These are phyloP conservation scores for Rhododendron ferrugineum DNA, from an alignment of 148 eudicot genomes.

Conservation along the genomic window DNA sequence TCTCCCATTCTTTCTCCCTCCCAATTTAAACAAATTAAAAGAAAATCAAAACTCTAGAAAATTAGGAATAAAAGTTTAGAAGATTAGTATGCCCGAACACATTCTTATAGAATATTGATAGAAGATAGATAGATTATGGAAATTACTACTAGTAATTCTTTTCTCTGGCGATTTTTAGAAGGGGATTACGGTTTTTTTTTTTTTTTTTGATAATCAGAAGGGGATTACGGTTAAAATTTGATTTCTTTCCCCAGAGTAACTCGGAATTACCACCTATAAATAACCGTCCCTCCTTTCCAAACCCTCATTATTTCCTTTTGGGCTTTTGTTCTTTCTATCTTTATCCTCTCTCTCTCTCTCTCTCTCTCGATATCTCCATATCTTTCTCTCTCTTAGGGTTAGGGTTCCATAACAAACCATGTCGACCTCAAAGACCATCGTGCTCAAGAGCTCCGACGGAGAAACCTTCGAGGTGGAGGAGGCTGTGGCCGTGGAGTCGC, in stretches of 20 bases:
- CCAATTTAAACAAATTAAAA: too few relatives aligned
- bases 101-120: too few relatives aligned
- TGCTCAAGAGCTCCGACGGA: constrained; percentile 24
- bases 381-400: neutral
- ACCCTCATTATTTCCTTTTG: neutral
- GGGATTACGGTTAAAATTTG: too few relatives aligned
- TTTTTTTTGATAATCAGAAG: too few relatives aligned
- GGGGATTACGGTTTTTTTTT: too few relatives aligned
- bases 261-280: neutral
- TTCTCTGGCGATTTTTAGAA: too few relatives aligned
- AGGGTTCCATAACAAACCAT: neutral
- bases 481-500: constrained; percentile 28
- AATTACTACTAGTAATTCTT: too few relatives aligned
- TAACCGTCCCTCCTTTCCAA: neutral
- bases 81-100: too few relatives aligned
- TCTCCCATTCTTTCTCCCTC: too few relatives aligned
- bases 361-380: neutral
- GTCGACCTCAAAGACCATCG: constrained; percentile 27
- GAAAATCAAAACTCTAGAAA: too few relatives aligned
- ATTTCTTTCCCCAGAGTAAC: neutral
- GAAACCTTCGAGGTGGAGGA: constrained; percentile 32
- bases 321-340: neutral
- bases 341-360: neutral
- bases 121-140: too few relatives aligned
- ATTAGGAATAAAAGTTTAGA: too few relatives aligned